Percentiles rank a stretch among this genome's conserved stretches.
phyloP scores from a whole-genome alignment of 1,139 yeast species.

The Kodamaea anthophila region DNA sequence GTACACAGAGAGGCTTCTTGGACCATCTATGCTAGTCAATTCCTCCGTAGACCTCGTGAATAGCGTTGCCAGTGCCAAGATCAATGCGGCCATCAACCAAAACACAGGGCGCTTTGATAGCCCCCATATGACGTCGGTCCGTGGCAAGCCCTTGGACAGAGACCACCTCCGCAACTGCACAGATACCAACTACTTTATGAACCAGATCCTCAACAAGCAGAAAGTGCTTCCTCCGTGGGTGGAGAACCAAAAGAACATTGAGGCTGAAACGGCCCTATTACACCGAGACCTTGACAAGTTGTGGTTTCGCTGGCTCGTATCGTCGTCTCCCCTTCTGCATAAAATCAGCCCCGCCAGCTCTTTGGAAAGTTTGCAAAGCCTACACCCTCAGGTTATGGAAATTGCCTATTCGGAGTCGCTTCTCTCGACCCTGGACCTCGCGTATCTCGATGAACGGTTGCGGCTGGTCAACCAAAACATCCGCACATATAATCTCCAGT shows the following conservation, averaged over 20 bases:
- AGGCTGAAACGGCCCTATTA: constrained; percentile 39
- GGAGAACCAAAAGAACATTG: constrained; percentile 64
- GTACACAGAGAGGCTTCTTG: constrained; percentile 57
- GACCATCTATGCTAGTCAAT: constrained; percentile 48
- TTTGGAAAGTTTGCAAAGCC: constrained; percentile 1
- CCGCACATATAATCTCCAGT: constrained; percentile 72
- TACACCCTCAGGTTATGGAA: constrained; percentile 2
- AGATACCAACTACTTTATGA: constrained; percentile 38
- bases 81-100: constrained; percentile 64
- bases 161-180: constrained; percentile 57
- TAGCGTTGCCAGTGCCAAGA: constrained; percentile 66
- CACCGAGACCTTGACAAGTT: constrained; percentile 36
- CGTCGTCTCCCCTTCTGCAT: constrained; percentile 11
- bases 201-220: constrained; percentile 60
- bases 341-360: constrained; percentile 3
- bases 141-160: constrained; percentile 56
- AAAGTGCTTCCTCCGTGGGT: constrained; percentile 87
- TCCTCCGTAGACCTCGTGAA: constrained; percentile 45
- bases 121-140: constrained; percentile 37
- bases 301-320: constrained; percentile 38
- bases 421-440: constrained; percentile 13
- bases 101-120: constrained; percentile 58
- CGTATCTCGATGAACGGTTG: constrained; percentile 41
- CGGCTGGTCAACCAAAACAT: constrained; percentile 51
- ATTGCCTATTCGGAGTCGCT: constrained; percentile 2